These are phyloP conservation scores for Lizonia empirigonia DNA, from an alignment of 2,329 filamentous ascomycete genomes.

Conservation along the genomic window DNA sequence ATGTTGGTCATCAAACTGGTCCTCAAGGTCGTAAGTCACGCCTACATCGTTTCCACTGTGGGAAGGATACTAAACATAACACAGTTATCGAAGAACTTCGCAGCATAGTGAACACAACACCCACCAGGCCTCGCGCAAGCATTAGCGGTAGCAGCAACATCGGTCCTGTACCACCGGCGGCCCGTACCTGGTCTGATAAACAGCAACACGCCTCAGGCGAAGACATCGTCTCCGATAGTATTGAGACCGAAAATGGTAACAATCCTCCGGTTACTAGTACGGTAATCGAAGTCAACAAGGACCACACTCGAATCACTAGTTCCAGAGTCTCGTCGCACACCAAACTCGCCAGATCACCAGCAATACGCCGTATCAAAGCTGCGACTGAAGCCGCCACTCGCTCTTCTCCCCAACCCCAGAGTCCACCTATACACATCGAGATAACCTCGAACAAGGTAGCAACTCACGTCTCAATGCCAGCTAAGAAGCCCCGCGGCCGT, in stretches of 20 bases:
- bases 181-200: neutral
- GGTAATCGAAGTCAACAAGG: neutral
- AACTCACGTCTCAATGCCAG: neutral
- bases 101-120: slow-evolving; percentile 18
- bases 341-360: neutral
- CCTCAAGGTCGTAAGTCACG: neutral
- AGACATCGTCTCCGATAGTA: neutral
- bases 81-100: slow-evolving; percentile 2
- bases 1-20: neutral
- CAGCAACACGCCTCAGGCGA: neutral
- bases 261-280: neutral
- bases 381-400: neutral
- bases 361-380: neutral
- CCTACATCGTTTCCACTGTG: no score
- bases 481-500: neutral
- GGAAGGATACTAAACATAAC: neutral
- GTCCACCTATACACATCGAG: neutral
- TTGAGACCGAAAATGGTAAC: neutral
- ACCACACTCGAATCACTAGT: neutral
- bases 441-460: neutral
- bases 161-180: neutral
- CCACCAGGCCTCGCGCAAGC: slow-evolving; percentile 6
- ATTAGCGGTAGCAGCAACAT: neutral
- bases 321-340: neutral
- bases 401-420: neutral